Base-by-base conservation (phyloP, 169 alveolate genomes). In the Eimeria falciformis region DNA sequence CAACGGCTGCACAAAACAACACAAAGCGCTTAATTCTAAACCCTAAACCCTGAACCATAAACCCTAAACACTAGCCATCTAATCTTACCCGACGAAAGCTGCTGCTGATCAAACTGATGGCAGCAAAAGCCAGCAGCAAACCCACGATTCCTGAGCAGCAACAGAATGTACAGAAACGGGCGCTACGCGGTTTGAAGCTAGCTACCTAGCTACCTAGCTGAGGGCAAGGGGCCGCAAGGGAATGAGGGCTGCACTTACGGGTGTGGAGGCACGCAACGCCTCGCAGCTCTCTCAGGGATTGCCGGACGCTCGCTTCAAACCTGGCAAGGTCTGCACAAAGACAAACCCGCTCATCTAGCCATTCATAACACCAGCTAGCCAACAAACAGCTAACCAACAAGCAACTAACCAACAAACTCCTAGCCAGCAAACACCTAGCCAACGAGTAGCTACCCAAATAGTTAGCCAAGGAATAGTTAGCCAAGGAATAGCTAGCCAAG, bases 261-360 rank as follows among this genome's bases (percentile, higher is more conserved):
- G 78, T 33, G 27, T 71, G 83, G 23, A 71, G 56, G 56, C 58
- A 71, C 3, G 83, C 83, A 43, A 71, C 83, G 29, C 83, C 83
- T 9, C 83, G 7, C 5, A 71, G 56, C 40, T 71, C 83, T 18
- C 50, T 71, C 4, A 71, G 50, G 11, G 83, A 71, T 7, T 71
- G 83, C 18, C 83, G 83, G 14, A 71, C 40, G 27, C 83, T 71
- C 56, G 23, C 7, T 56, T 71, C 83, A 71, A 71, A 71, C 17
- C 83, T 18, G 21, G 4, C 83, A 29, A 71, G 5, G 18, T 71
- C 83, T 71, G 56, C 23, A 37, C 62, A 14, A 50, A 50, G 14
- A 50, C 62, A 14, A 7, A 50, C 7, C 14, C 62, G n/a, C n/a
- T n/a, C n/a, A n/a, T n/a, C n/a, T n/a, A n/a, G n/a, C n/a, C n/a